Percentiles rank a stretch among this genome's conserved stretches.
Evolutionary conservation across 164 flowering plant species (phyloP).

Genomic region (Buxus sempervirens): DNA sequence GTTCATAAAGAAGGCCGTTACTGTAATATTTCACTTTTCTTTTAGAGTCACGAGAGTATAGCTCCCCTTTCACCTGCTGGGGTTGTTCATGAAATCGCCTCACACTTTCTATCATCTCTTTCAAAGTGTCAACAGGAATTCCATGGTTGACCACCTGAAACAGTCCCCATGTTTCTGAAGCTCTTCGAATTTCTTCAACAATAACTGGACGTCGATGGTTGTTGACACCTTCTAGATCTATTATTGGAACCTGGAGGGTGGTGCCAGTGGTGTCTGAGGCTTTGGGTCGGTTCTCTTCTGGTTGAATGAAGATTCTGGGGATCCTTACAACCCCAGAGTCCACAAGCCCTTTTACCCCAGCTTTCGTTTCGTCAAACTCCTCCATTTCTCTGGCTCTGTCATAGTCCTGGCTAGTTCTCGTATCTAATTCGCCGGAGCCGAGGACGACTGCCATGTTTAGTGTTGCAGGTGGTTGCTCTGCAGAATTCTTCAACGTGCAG

Average conservation of each 20-base stretch:
- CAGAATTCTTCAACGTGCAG: no score
- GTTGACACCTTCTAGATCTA: slow-evolving; percentile 12
- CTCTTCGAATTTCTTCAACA: background rate
- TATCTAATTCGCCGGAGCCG: no score
- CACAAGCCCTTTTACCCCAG: slow-evolving; percentile 26
- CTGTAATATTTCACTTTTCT: slow-evolving; percentile 7
- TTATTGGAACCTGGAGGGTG: slow-evolving; percentile 14
- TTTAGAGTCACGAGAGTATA: slow-evolving; percentile 12
- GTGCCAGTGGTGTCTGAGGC: no score
- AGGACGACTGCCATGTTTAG: no score
- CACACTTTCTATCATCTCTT: slow-evolving; percentile 9
- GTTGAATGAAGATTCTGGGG: slow-evolving; percentile 17
- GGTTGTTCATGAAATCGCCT: slow-evolving; percentile 15
- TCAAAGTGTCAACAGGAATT: background rate
- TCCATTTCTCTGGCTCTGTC: slow-evolving; percentile 10
- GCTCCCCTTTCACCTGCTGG: slow-evolving; percentile 10
- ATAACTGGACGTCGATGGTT: background rate
- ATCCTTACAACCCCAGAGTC: slow-evolving; percentile 21
- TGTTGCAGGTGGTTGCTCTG: no score
- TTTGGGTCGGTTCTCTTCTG: background rate
- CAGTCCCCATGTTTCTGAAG: slow-evolving; percentile 17
- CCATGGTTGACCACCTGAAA: slow-evolving; percentile 23
- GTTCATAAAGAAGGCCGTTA: slow-evolving; percentile 17
- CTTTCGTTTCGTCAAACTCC: slow-evolving; percentile 24
- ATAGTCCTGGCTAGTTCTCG: background rate